These are phyloP conservation scores for Puccinia hordei DNA, from an alignment of 1,284 basidiomycete species.

Conservation along the genomic window DNA sequence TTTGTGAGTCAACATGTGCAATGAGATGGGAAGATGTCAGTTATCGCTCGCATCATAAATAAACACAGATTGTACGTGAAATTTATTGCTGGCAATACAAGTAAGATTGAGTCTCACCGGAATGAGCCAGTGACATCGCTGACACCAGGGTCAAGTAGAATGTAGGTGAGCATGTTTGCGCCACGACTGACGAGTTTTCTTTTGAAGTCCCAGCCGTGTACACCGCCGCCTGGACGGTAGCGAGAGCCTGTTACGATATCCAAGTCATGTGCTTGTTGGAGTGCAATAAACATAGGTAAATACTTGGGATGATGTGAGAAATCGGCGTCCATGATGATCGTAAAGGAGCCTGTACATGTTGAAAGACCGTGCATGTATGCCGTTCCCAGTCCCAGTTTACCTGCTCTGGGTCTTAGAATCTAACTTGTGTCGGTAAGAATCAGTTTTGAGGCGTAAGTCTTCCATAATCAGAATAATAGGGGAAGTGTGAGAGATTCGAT, in stretches of 20 bases:
- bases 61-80: not conserved
- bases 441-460: not conserved
- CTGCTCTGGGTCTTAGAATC: slow-evolving; percentile 39
- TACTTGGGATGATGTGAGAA: slow-evolving; percentile 75
- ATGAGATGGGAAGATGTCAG: not conserved
- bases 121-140: slow-evolving; percentile 85
- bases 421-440: slow-evolving; percentile 2
- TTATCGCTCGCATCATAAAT: not conserved
- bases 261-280: slow-evolving; percentile 76
- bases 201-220: slow-evolving; percentile 85
- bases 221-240: slow-evolving; percentile 74
- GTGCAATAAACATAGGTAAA: slow-evolving; percentile 54
- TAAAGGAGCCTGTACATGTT: slow-evolving; percentile 85
- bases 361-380: slow-evolving; percentile 89
- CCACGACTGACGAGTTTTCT: slow-evolving; percentile 81
- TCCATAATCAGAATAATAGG: not conserved
- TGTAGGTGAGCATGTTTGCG: slow-evolving; percentile 78
- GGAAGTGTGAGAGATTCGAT: not conserved
- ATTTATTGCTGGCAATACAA: not conserved
- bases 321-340: slow-evolving; percentile 95
- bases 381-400: slow-evolving; percentile 64
- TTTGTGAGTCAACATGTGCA: not conserved
- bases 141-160: slow-evolving; percentile 77
- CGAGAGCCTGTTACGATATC: slow-evolving; percentile 91
- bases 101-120: slow-evolving; percentile 64